Percentiles rank a stretch among this genome's conserved stretches.
Evolutionary conservation across 371 early-diverging fungal species (phyloP).

Genomic region (Zancudomyces culisetae): DNA sequence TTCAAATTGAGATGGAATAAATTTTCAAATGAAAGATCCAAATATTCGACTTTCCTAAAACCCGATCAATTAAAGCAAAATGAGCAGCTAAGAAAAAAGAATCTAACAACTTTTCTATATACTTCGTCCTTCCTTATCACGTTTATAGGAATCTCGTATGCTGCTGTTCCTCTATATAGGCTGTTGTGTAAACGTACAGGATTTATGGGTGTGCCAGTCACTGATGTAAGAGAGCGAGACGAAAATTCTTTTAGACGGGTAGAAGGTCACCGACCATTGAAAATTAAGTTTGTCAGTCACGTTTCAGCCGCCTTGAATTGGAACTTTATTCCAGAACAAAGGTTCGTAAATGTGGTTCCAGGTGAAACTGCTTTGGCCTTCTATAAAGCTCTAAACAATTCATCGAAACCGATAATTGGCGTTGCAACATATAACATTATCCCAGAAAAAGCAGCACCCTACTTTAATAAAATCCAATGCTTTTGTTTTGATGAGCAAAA

Average conservation of each 20-base stretch:
- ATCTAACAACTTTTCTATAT: conserved; percentile 42
- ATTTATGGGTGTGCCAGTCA: conserved; percentile 64
- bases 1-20: too few species aligned
- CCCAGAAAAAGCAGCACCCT: conserved; percentile 75
- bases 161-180: conserved; percentile 90
- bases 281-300: conserved; percentile 67
- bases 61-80: too few species aligned
- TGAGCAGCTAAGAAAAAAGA: conserved; percentile 14
- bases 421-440: conserved; percentile 93
- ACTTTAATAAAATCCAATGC: conserved; percentile 97
- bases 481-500: conserved; percentile 98
- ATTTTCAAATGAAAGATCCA: too few species aligned
- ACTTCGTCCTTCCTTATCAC: conserved; percentile 57
- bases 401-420: conserved; percentile 84
- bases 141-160: conserved; percentile 79
- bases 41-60: too few species aligned
- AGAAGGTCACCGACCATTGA: conserved; percentile 39
- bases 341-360: conserved; percentile 66
- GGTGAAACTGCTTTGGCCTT: conserved; percentile 95
- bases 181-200: conserved; percentile 87
- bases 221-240: conserved; percentile 37
- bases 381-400: conserved; percentile 81
- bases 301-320: conserved; percentile 68
- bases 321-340: conserved; percentile 77
- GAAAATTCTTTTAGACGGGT: conserved; percentile 34